Evolutionary conservation across 805 yeast species (phyloP), one percentile per base, ranked within the genome.

Genomic region (Danielozyma ontarioensis): DNA sequence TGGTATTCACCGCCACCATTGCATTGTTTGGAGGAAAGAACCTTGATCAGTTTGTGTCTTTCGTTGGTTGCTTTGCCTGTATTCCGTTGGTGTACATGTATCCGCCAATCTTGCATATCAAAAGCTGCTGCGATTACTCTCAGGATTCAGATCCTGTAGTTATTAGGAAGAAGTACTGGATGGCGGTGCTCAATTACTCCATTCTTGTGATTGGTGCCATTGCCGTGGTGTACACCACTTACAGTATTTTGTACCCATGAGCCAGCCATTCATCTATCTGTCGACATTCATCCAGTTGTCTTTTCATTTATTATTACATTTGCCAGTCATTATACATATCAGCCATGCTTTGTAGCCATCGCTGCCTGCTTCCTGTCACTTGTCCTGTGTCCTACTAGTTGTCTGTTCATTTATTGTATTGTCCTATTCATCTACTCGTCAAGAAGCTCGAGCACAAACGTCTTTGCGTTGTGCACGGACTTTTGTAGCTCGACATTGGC

Each of bases 41-140:
- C 46, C 59, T 84, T 40, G 93, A 84, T 51, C 69, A 64, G 41
- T 81, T 84, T 58, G 90, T 84, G 8, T 78, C 89, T 2, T 78
- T 84, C 50, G 83, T 84, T 33, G 94, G 94, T 3, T 81, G 88
- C 33, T 80, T 84, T 60, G 89, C 90, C 1, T 84, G 94, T 49
- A 81, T 84, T 35, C 94, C 94, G 2, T 69, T 84, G 61, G 93
- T 84, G 4, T 84, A 84, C 60, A 79, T 84, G 77, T 83, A 83
- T 48, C 93, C 94, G 6, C 93, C 94, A 13, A 67, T 84, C 68
- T 60, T 84, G 33, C 93, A 84, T 48, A 64, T 76, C 34, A 71
- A 64, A 48, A 63, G 77, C 35, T 74, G 78, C 40, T 65, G 71
- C 39, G 44, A 41, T 23, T 41, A 42, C 33, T 43, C 41, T 17